Base-by-base conservation (phyloP, 2,329 filamentous ascomycete species). In the Tolypocladium sp. region DNA sequence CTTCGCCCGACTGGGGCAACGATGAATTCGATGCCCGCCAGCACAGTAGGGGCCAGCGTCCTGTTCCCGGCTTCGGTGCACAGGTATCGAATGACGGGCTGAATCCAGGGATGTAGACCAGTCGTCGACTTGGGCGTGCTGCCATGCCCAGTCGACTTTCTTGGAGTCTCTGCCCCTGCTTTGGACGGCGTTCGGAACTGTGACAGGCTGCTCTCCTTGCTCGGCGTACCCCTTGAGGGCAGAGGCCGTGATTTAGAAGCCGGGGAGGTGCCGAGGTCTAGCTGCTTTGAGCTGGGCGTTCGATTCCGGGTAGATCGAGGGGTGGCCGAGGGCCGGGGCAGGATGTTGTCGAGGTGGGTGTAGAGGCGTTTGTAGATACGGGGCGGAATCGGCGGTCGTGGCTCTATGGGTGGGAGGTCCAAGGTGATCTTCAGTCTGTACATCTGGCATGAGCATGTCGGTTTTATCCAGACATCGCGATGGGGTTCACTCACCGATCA, bases 311-410 rank as follows among this genome's bases (percentile, higher is more conserved):
- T 63, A 30, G 65, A 56, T 17, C 72, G 73, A 27, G 66, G 71
- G 55, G 72, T 69, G 6, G 67, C 66, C 7, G 71, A 63, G 20
- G 76, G 65, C 37, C 72, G 73, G 17, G 82, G 80, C 6, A 97
- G 78, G 46, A 87, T 86, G 58, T 84, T 85, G 65, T 93, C 88
- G 61, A 97, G 84, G 70, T 93, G 92, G 38, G 78, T 78, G 71
- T 92, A 94, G 42, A 97, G 79, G 60, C 91, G 90, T 67, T 89
- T 90, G 77, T 97, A 97, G 57, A 91, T 82, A 58, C 85, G 83
- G 1, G 91, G 91, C 54, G 87, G 86, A 57, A 91, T 88, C 4
- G 92, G 92, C 2, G 92, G 90, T 5, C 86, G 82, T 3, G 88
- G 83, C 63, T 89, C 84, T 60, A 92, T 87, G 1, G 86, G 82